Conservation (phyloP, 768 basidiomycete genomes). For the Suillus tomentosus region DNA sequence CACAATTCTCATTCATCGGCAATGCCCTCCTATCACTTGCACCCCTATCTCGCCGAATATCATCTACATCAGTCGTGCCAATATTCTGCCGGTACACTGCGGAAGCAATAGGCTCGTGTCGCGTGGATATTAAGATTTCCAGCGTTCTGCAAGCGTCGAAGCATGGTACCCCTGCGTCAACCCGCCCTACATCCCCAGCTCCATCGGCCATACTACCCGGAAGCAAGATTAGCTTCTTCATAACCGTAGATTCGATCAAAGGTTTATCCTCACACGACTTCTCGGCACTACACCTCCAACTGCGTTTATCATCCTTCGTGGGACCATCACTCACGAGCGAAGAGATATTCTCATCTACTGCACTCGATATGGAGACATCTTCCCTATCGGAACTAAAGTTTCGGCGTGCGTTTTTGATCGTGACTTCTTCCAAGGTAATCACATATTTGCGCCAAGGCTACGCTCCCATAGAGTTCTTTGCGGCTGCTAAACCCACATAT, state of each 20-base stretch:
- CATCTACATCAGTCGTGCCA: conserved; percentile 75
- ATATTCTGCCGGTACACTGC: conserved; percentile 94
- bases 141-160: conserved; percentile 63
- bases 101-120: conserved; percentile 94
- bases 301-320: conserved; percentile 84
- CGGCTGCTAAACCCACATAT: conserved; percentile 77
- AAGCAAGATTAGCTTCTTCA: conserved; percentile 80
- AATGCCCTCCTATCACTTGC: conserved; percentile 82
- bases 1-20: conserved; percentile 92
- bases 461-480: conserved; percentile 90
- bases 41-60: conserved; percentile 74
- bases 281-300: conserved; percentile 81
- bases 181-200: conserved; percentile 74
- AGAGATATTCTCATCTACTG: conserved; percentile 78
- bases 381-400: conserved; percentile 82
- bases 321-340: conserved; percentile 70
- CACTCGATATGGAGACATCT: conserved; percentile 71
- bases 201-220: conserved; percentile 70
- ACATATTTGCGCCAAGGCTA: conserved; percentile 74
- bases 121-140: conserved; percentile 80
- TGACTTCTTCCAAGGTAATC: conserved; percentile 72
- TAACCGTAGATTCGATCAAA: conserved; percentile 85
- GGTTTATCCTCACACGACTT: conserved; percentile 93
- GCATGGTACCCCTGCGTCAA: conserved; percentile 64
- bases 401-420: conserved; percentile 78